Evolutionary conservation across 495 filamentous ascomycete species (phyloP).

Genomic region (Aspergillus egyptiacus): DNA sequence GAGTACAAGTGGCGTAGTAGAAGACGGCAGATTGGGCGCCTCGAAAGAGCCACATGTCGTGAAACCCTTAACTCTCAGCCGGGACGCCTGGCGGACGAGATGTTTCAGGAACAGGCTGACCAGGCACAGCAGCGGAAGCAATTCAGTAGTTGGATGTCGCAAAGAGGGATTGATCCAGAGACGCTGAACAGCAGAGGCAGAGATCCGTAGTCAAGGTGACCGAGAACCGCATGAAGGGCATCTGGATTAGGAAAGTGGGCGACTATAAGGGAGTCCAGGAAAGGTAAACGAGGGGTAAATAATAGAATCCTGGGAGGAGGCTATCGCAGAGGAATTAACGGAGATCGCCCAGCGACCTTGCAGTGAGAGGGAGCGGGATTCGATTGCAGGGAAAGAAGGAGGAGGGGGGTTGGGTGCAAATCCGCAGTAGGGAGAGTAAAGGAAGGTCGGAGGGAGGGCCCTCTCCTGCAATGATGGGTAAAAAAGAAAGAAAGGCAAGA

Average conservation of each 20-base stretch:
- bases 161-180: constrained; percentile 23
- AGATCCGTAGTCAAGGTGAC: constrained; percentile 25
- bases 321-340: constrained; percentile 14
- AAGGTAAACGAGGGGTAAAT: constrained; percentile 17
- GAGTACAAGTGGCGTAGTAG: constrained; percentile 78
- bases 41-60: constrained; percentile 49
- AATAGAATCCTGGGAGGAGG: constrained; percentile 6
- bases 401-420: constrained; percentile 6
- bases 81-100: not conserved
- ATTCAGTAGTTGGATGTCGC: constrained; percentile 13
- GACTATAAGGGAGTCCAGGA: not conserved
- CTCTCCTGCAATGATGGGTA: not conserved
- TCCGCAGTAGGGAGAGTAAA: constrained; percentile 1
- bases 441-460: not conserved
- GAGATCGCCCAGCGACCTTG: constrained; percentile 37
- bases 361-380: constrained; percentile 11
- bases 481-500: too few relatives aligned
- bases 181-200: constrained; percentile 19
- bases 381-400: not conserved
- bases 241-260: constrained; percentile 9
- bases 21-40: constrained; percentile 76
- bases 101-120: not conserved
- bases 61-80: not conserved
- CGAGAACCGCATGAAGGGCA: constrained; percentile 39
- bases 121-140: not conserved